Evolutionary conservation across 169 alveolate genomes (phyloP), one percentile per base, ranked within the genome.

Genomic region (Toxoplasma gondii): DNA sequence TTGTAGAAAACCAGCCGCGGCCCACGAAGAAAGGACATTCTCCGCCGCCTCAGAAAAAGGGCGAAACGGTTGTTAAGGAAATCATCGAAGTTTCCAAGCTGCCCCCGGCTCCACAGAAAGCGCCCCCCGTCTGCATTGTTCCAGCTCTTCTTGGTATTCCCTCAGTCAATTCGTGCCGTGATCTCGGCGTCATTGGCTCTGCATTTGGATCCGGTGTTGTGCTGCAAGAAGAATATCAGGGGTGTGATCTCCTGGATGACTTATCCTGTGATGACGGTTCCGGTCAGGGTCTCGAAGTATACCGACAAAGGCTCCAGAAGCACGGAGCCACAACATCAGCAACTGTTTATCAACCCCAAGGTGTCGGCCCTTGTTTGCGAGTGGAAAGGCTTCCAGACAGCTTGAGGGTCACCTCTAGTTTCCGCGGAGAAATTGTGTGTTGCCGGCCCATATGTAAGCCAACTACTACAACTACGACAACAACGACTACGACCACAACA

Each of bases 361-460:
- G 90, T 16, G 69, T 82, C n/a, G 90, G 90, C 12, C 90, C 90
- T 29, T 82, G 90, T 43, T 44, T 82, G 69, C 90, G 90, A 29
- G 90, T 43, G 38, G 90, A 82, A 82, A 82, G 90, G 36, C 53
- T 82, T 38, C 90, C 90, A 29, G 90, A 82, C 64, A 41, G 69
- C 64, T 17, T 82, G 90, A 82, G 90, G 67, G 67, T 82, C 64
- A 82, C 90, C 12, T 82, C 90, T 5, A 49, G 69, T 39, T 82
- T 41, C 36, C 90, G 90, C 22, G 90, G 90, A 43, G 90, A 82
- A 43, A 82, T 82, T 41, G 90, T 82, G 38, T 82, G 90, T 27
- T 82, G 90, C 41, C 90, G 90, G 19, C 90, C 90, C n/a, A 43
- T 82, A 22, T 82, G 90, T 31, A 82, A 43, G 67, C 90, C 90